Percentiles rank a stretch among this genome's conserved stretches.
Conservation (phyloP, 768 basidiomycete species). For the Fomitopsis pulvina region DNA sequence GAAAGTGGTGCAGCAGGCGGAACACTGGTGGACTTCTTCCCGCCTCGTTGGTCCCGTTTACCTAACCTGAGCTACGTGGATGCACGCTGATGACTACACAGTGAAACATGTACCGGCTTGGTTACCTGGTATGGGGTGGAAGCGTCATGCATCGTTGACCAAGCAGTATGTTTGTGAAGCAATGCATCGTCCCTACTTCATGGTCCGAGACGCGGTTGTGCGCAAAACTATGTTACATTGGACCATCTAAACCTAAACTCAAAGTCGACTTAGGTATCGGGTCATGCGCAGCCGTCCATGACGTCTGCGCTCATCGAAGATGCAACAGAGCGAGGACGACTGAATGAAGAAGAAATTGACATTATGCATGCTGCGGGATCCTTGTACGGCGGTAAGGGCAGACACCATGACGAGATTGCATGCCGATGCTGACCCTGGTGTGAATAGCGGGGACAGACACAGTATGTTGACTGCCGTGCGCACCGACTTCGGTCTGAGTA, state of each 20-base stretch:
- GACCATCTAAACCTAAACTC: background rate
- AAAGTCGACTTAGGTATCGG: background rate
- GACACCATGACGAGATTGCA: no score
- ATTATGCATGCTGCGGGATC: background rate
- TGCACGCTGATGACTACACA: background rate
- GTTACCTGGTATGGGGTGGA: conserved; percentile 19
- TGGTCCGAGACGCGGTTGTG: background rate
- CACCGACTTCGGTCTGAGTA: background rate
- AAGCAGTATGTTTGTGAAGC: background rate
- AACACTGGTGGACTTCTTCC: conserved; percentile 4
- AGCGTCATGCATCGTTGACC: conserved; percentile 1
- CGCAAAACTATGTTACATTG: background rate
- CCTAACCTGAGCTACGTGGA: no score
- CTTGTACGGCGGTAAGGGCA: background rate
- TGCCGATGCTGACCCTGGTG: no score
- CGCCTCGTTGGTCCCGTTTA: background rate
- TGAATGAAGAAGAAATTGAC: background rate
- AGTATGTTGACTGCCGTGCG: conserved; percentile 6
- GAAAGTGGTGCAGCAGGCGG: conserved; percentile 22
- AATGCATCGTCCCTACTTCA: background rate
- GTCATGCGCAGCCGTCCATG: background rate
- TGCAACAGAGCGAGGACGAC: background rate
- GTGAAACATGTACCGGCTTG: conserved; percentile 16
- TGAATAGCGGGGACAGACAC: conserved; percentile 16
- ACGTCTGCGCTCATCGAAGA: background rate